A percentile compares a stretch with the other conserved stretches of the same genome.
These are phyloP conservation scores for Terfezia boudieri DNA, from an alignment of 495 filamentous ascomycete genomes.

Conservation along the genomic window DNA sequence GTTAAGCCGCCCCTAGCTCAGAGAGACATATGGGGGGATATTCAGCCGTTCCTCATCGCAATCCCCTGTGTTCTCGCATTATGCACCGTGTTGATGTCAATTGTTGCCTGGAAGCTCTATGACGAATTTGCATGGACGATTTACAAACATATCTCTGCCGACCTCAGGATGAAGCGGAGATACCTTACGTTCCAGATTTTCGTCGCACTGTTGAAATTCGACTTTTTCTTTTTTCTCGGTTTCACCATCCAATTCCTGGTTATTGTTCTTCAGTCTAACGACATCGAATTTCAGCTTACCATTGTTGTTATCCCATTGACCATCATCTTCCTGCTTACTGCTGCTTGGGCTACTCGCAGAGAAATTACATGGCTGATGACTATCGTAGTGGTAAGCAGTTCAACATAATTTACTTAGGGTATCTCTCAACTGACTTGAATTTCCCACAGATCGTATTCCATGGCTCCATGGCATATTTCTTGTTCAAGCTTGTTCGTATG, in stretches of 20 bases:
- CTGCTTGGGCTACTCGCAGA: conserved; percentile 60
- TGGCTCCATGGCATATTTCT: conserved; percentile 78
- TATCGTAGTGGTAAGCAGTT: conserved; percentile 32
- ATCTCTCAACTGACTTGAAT: neutral
- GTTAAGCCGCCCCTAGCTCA: conserved; percentile 13
- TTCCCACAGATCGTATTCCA: conserved; percentile 48
- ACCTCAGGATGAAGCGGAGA: conserved; percentile 86
- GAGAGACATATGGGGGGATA: conserved; percentile 35
- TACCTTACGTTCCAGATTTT: conserved; percentile 97
- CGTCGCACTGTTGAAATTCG: conserved; percentile 92
- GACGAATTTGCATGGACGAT: conserved; percentile 99
- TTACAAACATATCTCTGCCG: conserved; percentile 95
- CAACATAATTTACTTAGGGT: conserved; percentile 20
- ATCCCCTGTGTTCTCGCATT: conserved; percentile 67
- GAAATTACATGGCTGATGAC: conserved; percentile 64
- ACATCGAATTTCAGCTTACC: conserved; percentile 65
- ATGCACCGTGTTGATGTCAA: conserved; percentile 44
- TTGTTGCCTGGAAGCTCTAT: conserved; percentile 81
- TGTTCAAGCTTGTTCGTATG: conserved; percentile 96
- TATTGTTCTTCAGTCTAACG: conserved; percentile 46
- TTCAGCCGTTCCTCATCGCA: conserved; percentile 58
- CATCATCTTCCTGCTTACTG: conserved; percentile 61
- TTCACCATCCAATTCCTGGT: conserved; percentile 96
- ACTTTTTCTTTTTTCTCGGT: conserved; percentile 98
- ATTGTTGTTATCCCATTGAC: conserved; percentile 77